Evolutionary conservation across 2,329 filamentous ascomycete species (phyloP).

Genomic region (Pseudogymnoascus sp.): DNA sequence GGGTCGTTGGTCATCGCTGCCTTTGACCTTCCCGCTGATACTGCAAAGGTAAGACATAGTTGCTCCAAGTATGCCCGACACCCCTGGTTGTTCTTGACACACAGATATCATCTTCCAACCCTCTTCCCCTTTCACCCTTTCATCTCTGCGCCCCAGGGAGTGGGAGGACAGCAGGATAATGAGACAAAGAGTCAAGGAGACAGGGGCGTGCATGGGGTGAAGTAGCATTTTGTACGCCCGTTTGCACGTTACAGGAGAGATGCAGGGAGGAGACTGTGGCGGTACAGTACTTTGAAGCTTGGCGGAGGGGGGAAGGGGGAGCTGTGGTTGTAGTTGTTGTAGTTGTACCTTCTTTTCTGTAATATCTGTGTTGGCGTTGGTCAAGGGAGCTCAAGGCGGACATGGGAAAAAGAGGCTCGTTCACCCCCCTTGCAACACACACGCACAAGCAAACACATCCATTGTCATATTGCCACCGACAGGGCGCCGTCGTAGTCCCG

Average conservation of each 20-base stretch:
- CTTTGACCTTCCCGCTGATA: not conserved
- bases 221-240: not conserved
- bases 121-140: not conserved
- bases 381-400: not conserved
- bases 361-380: not conserved
- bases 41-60: not conserved
- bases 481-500: not conserved
- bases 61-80: not conserved
- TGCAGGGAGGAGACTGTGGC: not conserved
- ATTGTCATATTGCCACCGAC: not conserved
- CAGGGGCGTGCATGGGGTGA: not conserved
- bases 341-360: not conserved
- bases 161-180: not conserved
- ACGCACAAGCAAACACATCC: not conserved
- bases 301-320: not conserved
- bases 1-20: not conserved
- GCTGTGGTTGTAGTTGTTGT: not conserved
- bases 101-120: not conserved
- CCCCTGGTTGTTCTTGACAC: slow-evolving; percentile 7
- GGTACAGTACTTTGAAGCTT: not conserved
- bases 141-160: not conserved
- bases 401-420: not conserved
- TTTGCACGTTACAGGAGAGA: not conserved
- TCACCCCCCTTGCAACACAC: not conserved
- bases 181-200: not conserved